Evolutionary conservation across 2,329 filamentous ascomycete genomes (phyloP), one percentile per base, ranked within the genome.

Genomic region (Monilinia aucupariae): DNA sequence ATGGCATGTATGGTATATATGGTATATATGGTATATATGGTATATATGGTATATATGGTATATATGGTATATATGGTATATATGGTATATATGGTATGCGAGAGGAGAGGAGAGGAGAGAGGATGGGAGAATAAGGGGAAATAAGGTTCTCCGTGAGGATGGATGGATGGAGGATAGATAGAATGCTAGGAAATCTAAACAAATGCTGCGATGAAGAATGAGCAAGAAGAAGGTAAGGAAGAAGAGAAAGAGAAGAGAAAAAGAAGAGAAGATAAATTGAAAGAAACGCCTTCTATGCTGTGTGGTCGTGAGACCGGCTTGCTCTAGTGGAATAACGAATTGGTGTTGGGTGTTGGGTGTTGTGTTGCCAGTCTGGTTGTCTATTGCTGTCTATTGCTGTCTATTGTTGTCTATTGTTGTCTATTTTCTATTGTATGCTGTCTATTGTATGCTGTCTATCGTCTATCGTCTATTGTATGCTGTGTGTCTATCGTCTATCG

Each of bases 401-500:
- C 27, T 30, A 30, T 30, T 6, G 27, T 30, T 6, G n/a, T n/a
- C n/a, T n/a, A n/a, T n/a, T 30, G 6, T 30, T 6, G 27, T 30
- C 27, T 30, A 30, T 30, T 30, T 30, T 30, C 3, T 30, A 30
- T 30, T 30, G 27, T 30, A 30, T 30, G 27, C 12, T 47, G 43
- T 47, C 10, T 47, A 50, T 32, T 50, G 12, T 43, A 32, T 45
- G 10, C n/a, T 47, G 6, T 30, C 17, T 43, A 43, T 20, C 41
- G 25, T 30, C n/a, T n/a, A n/a, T n/a, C 27, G 27, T 30, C 27
- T 22, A 41, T 45, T 8, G 15, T 54, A 22, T 54, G 37, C 37
- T n/a, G 37, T 41, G 52, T 30, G n/a, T 55, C 53, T 55, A 55
- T 45, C 2, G 39, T n/a, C n/a, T n/a, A n/a, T n/a, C n/a, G n/a